phyloP scores from a whole-genome alignment of 2,329 filamentous ascomycete genomes.

The Colletotrichum sp. region DNA sequence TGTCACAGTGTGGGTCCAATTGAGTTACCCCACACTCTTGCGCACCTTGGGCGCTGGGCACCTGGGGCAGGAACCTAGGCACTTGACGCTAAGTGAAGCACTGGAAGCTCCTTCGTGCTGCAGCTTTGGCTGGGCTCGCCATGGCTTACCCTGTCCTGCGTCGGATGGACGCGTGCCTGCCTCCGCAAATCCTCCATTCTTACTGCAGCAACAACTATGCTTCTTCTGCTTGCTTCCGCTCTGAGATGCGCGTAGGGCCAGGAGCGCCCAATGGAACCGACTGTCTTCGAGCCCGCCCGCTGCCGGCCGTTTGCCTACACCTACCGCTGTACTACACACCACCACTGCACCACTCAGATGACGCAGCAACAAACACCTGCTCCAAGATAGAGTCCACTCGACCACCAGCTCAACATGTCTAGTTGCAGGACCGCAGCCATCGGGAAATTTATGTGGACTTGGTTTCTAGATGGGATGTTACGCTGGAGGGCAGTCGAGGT shows the following conservation, averaged over 20 bases:
- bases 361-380: background rate
- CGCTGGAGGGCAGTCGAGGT: background rate
- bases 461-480: slow-evolving; percentile 11
- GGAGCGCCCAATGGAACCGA: background rate
- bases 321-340: background rate
- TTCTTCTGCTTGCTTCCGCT: background rate
- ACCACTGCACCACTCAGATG: background rate
- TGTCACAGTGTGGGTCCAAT: background rate
- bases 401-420: background rate
- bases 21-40: slow-evolving; percentile 14
- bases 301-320: background rate
- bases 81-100: background rate
- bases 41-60: background rate
- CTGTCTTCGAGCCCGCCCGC: background rate
- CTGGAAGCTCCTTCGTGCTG: background rate
- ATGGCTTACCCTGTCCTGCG: background rate
- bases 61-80: background rate
- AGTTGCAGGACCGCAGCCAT: background rate
- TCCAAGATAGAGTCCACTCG: background rate
- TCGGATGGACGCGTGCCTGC: background rate
- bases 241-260: background rate
- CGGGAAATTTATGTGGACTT: slow-evolving; percentile 1
- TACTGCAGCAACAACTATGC: background rate
- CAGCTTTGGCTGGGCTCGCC: background rate
- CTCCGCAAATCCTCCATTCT: background rate